These are phyloP conservation scores for Periconia sp. DNA, from an alignment of 2,329 filamentous ascomycete genomes.

Conservation along the genomic window DNA sequence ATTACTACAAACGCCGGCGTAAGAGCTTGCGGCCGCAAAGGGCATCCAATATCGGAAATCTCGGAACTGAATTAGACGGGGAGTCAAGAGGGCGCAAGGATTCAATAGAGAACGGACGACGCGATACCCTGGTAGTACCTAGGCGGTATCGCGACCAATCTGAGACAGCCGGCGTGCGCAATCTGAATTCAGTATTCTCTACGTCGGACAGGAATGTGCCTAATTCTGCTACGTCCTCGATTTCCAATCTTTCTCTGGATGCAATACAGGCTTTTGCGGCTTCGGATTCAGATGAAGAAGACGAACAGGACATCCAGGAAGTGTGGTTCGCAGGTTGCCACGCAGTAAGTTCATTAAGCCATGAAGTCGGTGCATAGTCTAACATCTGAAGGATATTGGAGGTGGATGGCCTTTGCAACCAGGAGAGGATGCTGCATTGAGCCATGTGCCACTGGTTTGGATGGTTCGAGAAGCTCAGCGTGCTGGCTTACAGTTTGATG, in stretches of 20 bases:
- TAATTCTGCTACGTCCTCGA: conserved; percentile 31
- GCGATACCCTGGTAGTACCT: conserved; percentile 34
- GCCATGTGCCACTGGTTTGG: conserved; percentile 72
- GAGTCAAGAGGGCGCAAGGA: conserved; percentile 16
- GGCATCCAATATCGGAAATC: conserved; percentile 16
- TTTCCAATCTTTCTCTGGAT: conserved; percentile 36
- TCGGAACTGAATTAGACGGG: conserved; percentile 12
- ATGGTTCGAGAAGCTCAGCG: conserved; percentile 69
- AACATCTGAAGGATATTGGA: conserved; percentile 65
- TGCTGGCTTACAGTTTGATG: conserved; percentile 74
- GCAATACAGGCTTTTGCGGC: conserved; percentile 27
- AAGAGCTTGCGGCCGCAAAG: conserved; percentile 23
- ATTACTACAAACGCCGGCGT: conserved; percentile 35
- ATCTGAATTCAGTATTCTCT: conserved; percentile 36
- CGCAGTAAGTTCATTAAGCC: conserved; percentile 51
- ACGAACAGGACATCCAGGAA: conserved; percentile 76
- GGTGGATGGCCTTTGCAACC: conserved; percentile 71
- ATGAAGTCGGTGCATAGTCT: conserved; percentile 4
- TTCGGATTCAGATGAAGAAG: conserved; percentile 47
- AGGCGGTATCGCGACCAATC: conserved; percentile 39
- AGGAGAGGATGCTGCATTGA: conserved; percentile 64
- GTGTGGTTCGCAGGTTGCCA: conserved; percentile 83
- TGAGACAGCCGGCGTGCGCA: conserved; percentile 41
- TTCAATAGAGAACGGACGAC: conserved; percentile 18
- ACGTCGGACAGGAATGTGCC: conserved; percentile 12